Conservation (phyloP, 2,329 filamentous ascomycete genomes). For the Stagonosporopsis tanaceti region DNA sequence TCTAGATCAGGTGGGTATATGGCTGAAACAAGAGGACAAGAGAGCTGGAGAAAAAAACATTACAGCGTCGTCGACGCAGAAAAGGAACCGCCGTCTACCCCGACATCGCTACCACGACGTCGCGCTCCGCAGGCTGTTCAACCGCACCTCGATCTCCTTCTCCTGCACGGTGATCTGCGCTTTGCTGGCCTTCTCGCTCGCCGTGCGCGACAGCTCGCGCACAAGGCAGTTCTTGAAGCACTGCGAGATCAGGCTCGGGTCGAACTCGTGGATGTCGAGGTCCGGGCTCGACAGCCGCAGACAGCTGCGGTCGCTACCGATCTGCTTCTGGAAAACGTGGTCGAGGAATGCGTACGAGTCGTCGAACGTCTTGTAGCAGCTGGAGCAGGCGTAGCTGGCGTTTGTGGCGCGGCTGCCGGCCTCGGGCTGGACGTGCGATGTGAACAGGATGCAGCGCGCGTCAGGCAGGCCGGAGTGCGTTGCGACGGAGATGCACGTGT, state of each 20-base stretch:
- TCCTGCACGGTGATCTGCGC: conserved; percentile 25
- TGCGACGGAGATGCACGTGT: conserved; percentile 40
- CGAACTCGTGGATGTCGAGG: conserved; percentile 28
- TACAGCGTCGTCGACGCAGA: background rate
- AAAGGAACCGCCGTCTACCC: background rate
- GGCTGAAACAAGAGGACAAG: background rate
- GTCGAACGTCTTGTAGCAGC: conserved; percentile 47
- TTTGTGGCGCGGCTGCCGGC: conserved; percentile 12
- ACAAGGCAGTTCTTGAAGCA: conserved; percentile 44
- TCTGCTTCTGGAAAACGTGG: conserved; percentile 46
- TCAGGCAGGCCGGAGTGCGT: conserved; percentile 44
- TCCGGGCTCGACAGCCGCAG: conserved; percentile 30
- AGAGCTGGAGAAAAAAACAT: background rate
- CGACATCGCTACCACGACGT: conserved; percentile 14
- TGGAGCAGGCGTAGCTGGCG: conserved; percentile 44
- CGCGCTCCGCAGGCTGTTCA: conserved; percentile 11
- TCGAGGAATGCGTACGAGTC: conserved; percentile 49
- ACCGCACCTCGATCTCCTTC: conserved; percentile 19
- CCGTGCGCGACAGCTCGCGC: conserved; percentile 39
- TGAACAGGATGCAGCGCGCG: conserved; percentile 42
- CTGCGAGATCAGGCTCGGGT: conserved; percentile 39
- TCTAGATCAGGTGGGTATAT: conserved; percentile 11
- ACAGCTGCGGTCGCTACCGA: conserved; percentile 43
- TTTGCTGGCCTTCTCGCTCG: conserved; percentile 19
- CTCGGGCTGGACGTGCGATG: conserved; percentile 31